Percentiles rank a stretch among this genome's conserved stretches.
Conservation (phyloP, 495 filamentous ascomycete species). For the Talaromyces adpressus region DNA sequence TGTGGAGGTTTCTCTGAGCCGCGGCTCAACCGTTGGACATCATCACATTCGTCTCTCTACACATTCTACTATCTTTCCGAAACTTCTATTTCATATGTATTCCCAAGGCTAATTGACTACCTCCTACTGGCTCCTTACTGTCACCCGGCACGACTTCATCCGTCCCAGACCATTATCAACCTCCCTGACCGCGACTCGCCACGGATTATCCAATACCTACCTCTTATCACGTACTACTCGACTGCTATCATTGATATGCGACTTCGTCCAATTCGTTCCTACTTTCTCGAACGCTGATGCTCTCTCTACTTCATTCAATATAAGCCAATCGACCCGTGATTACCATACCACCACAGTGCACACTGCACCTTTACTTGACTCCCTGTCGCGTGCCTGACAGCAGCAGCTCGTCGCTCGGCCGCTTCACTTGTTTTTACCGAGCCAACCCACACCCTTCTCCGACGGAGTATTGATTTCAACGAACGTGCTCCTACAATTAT, state of each 20-base stretch:
- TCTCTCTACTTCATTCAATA: not conserved
- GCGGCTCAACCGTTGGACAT: slow-evolving; percentile 2
- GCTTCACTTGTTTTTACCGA: not conserved
- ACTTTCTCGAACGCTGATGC: not conserved
- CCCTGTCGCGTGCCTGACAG: slow-evolving; percentile 3
- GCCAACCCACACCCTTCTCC: not conserved
- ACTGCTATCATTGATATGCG: not conserved
- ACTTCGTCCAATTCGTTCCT: not conserved
- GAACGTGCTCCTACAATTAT: not conserved
- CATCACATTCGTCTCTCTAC: not conserved
- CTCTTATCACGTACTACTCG: not conserved
- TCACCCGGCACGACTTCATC: not conserved
- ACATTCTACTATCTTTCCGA: not conserved
- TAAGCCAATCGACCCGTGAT: not conserved
- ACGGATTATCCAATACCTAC: not conserved
- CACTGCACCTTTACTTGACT: not conserved
- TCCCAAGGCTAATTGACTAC: not conserved
- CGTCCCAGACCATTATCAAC: not conserved
- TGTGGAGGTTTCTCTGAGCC: not conserved
- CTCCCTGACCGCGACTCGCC: too few species aligned
- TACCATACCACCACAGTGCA: not conserved
- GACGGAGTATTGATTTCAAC: not conserved
- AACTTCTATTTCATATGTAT: not conserved
- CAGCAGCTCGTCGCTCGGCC: not conserved
- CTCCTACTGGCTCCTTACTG: not conserved